Percentiles rank a stretch among this genome's conserved stretches.
phyloP scores from a whole-genome alignment of 2,329 filamentous ascomycete genomes.

The Xylariaceae sp. region DNA sequence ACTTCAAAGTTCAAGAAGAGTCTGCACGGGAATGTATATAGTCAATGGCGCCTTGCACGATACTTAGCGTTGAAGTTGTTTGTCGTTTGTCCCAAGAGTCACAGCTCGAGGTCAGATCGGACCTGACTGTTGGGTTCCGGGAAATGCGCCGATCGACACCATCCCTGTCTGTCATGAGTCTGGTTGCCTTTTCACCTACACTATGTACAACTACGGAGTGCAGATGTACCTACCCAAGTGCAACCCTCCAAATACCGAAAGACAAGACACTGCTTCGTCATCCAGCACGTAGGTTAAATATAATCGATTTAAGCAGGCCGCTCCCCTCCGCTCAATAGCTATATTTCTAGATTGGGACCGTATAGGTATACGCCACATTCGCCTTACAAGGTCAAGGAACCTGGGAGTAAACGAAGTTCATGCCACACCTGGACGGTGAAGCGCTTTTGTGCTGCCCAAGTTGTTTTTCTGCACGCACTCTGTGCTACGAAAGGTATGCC shows the following conservation, averaged over 20 bases:
- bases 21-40: background rate
- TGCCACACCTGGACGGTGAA: background rate
- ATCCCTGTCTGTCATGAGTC: constrained; percentile 26
- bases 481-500: no score
- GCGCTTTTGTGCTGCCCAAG: no score
- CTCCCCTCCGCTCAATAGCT: no score
- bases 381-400: background rate
- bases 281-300: background rate
- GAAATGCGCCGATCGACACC: constrained; percentile 34
- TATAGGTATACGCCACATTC: background rate
- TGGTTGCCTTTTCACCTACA: constrained; percentile 9
- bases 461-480: no score
- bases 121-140: constrained; percentile 27
- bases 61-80: background rate
- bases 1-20: background rate
- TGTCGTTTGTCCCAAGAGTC: background rate
- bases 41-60: background rate
- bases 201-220: background rate
- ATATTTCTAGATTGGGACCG: no score
- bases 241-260: constrained; percentile 17
- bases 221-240: background rate
- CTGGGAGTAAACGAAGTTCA: background rate
- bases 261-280: constrained; percentile 4
- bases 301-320: background rate
- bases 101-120: constrained; percentile 26